Base-by-base conservation (phyloP, 345 rosid genomes). In the Anastatica hierochuntica region DNA sequence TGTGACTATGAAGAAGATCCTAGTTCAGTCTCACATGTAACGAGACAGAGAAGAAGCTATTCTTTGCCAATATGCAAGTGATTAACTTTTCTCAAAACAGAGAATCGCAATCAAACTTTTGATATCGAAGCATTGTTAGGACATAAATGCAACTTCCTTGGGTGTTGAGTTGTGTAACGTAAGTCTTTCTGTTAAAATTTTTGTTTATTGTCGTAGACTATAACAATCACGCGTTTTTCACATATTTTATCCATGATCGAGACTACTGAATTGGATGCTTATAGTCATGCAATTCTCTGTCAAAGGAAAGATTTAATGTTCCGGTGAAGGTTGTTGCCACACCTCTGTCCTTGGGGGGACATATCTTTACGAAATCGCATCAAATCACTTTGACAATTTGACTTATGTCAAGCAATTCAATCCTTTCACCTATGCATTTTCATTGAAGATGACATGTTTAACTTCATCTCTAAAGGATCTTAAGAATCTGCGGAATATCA, bases 281-380 rank as follows among this genome's bases (percentile, higher is more conserved):
- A n/a, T 51, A 0, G 3, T n/a, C n/a, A n/a, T 62, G 67, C 5
- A 1, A 9, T 7, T 9, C 41, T 10, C 23, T n/a, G n/a, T n/a
- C 11, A 4, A 3, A 0, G n/a, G 5, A 1, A 29, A 57, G n/a
- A n/a, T n/a, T 0, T 11, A 44, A n/a, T 72, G 74, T 27, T 0
- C 34, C 0, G 77, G 79, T 9, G 14, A 8, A 1, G 79, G 72
- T 1, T 75, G 72, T 35, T 72, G 74, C 35, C 66, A 75, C 33
- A 52, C 20, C 0, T 14, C 54, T 8, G 44, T 71, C 19, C 58
- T 71, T 1, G 7, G n/a, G n/a, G n/a, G n/a, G n/a, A n/a, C n/a
- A n/a, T n/a, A n/a, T n/a, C n/a, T n/a, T n/a, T n/a, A n/a, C n/a
- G n/a, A n/a, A n/a, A n/a, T n/a, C n/a, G n/a, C n/a, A n/a, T n/a